Base-by-base conservation (phyloP, 192 early-diverging fungal genomes). In the Coemansia sp. region DNA sequence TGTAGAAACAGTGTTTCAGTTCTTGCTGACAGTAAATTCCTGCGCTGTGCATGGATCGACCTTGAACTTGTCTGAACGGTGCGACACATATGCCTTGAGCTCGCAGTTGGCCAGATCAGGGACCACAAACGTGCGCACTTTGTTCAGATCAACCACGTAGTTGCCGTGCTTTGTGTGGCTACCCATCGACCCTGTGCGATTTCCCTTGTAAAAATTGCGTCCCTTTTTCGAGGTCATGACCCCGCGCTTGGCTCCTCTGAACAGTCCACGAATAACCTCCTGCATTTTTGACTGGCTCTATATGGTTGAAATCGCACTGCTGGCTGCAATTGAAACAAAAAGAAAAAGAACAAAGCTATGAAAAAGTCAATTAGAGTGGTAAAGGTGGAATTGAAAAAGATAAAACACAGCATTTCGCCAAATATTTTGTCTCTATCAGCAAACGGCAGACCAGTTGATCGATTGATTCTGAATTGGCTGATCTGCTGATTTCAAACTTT, bases 201-300 rank as follows among this genome's bases (percentile, higher is more conserved):
- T 84, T 7, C 76, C 83, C 65, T 85, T 85, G 75, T 85, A 85
- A 67, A 81, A 85, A 62, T 85, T 73, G 72, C 66, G 83, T 8
- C 83, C 83, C 35, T 81, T 72, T 66, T 85, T 85, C 20, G 83
- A 63, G n/a, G 83, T 85, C 75, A 85, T 71, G 15, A 85, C 83
- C 8, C 83, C 78, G 69, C 83, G 77, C 74, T 81, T 79, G 33
- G 83, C 83, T 51, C 83, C 83, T 35, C 83, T 71, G 51, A 79
- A 69, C 54, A 85, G 55, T 8, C 83, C 83, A 33, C 79, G 74
- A 61, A 85, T 77, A 22, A 85, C 83, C 68, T 84, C 69, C 63
- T 79, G 77, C 76, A 84, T 84, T n/a, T 59, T 61, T 55, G n/a
- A 18, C 51, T 39, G 62, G 45, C 45, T 48, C 14, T 48, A 12